These are phyloP conservation scores for Trichosporon asahii DNA, from an alignment of 1,284 basidiomycete species.

Conservation along the genomic window DNA sequence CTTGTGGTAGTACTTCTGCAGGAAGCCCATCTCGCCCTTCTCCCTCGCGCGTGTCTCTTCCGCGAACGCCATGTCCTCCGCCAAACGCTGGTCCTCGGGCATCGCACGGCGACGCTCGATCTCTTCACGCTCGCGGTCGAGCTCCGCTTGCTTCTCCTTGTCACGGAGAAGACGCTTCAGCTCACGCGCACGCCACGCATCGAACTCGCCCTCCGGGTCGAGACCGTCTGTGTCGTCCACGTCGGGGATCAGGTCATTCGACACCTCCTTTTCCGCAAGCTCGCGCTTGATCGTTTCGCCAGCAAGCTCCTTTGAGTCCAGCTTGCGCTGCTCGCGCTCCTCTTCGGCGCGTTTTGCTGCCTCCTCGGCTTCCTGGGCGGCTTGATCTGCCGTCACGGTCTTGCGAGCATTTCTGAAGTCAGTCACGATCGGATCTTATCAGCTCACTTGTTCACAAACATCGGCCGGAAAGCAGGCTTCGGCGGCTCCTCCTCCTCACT, in stretches of 20 bases:
- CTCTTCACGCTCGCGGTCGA: conserved; percentile 82
- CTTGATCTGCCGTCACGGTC: conserved; percentile 41
- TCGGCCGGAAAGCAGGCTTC: conserved; percentile 49
- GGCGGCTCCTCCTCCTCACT: conserved; percentile 37
- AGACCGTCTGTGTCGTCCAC: conserved; percentile 93
- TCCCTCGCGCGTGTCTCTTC: conserved; percentile 65
- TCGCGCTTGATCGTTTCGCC: conserved; percentile 51
- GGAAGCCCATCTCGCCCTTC: conserved; percentile 73
- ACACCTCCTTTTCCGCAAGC: conserved; percentile 64
- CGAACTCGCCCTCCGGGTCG: conserved; percentile 87
- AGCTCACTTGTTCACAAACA: conserved; percentile 48
- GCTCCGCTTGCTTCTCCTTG: conserved; percentile 72
- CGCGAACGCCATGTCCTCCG: conserved; percentile 84
- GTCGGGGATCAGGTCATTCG: conserved; percentile 68
- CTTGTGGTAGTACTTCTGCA: conserved; percentile 99
- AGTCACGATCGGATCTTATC: neutral
- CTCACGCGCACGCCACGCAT: conserved; percentile 91
- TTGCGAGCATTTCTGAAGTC: conserved; percentile 36
- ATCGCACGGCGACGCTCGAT: conserved; percentile 83
- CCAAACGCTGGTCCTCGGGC: conserved; percentile 84
- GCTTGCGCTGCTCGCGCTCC: conserved; percentile 41
- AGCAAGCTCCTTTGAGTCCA: conserved; percentile 47
- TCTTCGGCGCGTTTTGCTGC: conserved; percentile 41
- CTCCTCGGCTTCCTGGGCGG: conserved; percentile 44
- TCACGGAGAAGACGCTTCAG: conserved; percentile 85